These are phyloP conservation scores for Podospora anserina DNA, from an alignment of 495 filamentous ascomycete species.

Conservation along the genomic window DNA sequence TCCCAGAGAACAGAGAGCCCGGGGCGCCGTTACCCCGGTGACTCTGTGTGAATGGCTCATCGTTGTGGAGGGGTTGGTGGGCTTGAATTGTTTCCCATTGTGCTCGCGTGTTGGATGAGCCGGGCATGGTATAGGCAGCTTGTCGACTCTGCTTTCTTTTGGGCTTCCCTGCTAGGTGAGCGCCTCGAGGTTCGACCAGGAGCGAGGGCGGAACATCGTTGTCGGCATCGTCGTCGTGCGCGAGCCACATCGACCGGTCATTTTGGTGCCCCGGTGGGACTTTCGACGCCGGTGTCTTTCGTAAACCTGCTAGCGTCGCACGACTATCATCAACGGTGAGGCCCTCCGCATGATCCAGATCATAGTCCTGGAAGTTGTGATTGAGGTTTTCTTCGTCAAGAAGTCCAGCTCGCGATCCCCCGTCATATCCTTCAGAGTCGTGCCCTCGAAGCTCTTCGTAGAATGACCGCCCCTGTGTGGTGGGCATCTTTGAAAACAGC, in stretches of 20 bases:
- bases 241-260: constrained; percentile 32
- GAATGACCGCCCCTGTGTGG: constrained; percentile 60
- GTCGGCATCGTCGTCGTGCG: constrained; percentile 69
- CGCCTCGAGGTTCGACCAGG: constrained; percentile 61
- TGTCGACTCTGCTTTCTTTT: constrained; percentile 20
- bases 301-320: constrained; percentile 48
- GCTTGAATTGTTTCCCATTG: constrained; percentile 67
- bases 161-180: constrained; percentile 14
- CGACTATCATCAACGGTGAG: constrained; percentile 64
- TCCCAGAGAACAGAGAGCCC: constrained; percentile 35
- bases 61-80: constrained; percentile 58
- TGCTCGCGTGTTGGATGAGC: constrained; percentile 53
- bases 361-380: constrained; percentile 65
- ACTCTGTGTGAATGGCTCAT: constrained; percentile 29
- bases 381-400: constrained; percentile 67
- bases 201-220: constrained; percentile 91
- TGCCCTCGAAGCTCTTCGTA: constrained; percentile 67
- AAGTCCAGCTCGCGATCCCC: constrained; percentile 67
- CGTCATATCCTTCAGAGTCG: constrained; percentile 51
- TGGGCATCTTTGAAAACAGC: constrained; percentile 69
- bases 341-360: constrained; percentile 60
- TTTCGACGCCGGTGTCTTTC: constrained; percentile 1
- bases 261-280: constrained; percentile 4
- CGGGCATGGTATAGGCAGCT: constrained; percentile 36
- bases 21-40: constrained; percentile 21